Base-by-base conservation (phyloP, 805 yeast species). In the Yamadazyma sp. region DNA sequence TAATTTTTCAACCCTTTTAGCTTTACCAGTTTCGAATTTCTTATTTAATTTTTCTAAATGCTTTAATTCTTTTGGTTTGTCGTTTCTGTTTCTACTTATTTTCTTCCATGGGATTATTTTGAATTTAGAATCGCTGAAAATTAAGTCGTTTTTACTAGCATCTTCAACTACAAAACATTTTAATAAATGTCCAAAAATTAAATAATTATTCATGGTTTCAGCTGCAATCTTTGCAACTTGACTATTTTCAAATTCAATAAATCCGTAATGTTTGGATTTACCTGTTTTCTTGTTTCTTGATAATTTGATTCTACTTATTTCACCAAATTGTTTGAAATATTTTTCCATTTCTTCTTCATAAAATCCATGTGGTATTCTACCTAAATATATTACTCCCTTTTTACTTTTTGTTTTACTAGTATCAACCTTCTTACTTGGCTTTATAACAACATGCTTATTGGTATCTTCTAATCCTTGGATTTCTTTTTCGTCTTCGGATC, bases 131-230 rank as follows among this genome's bases (percentile, higher is more conserved):
- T 78, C 66, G 25, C 82, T 81, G 35, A 60, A 65, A 60, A 81
- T 84, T 44, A 84, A 62, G 45, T 76, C 71, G 49, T 75, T 70
- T 48, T 78, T 74, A 8, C 76, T 70, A 31, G 74, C 58, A 39
- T 75, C 76, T 40, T 84, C 89, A 31, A 76, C 51, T 12, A 75
- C 54, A 16, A 69, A 60, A 42, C 70, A 70, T 60, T 85, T 82
- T 49, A 93, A 66, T 43, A 89, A 75, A 60, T 91, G 97, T 5
- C 94, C 94, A 65, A 86, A 80, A 29, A 93, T 56, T 43, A 93
- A 72, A 53, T 93, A 93, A 63, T 93, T 93, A 62, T 93, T 82
- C 98, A 93, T 93, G 30, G 97, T 81, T 47, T 93, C 98, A 42
- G 84, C 85, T 3, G 96, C 98, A 42, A 88, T 71, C 48, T 78